phyloP scores from a whole-genome alignment of 2,329 filamentous ascomycete genomes.

The Fusarium cyanostomum region DNA sequence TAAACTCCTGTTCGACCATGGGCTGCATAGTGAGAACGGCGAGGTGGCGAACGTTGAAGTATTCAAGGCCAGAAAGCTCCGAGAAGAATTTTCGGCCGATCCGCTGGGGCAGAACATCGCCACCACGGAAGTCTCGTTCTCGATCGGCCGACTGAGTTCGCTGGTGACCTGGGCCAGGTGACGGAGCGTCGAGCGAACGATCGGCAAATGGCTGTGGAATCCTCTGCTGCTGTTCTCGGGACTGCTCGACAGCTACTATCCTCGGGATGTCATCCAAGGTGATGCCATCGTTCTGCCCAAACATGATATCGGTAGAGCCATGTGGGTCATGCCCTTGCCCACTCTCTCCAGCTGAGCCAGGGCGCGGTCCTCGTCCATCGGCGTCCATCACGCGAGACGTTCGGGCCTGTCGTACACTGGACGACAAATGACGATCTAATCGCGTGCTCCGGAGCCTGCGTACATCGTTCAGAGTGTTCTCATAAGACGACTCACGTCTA shows the following conservation, averaged over 20 bases:
- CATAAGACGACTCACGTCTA: slow-evolving; percentile 78
- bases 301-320: slow-evolving; percentile 79
- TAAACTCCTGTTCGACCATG: slow-evolving; percentile 87
- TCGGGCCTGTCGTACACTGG: slow-evolving; percentile 88
- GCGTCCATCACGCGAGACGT: slow-evolving; percentile 89
- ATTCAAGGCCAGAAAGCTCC: slow-evolving; percentile 92
- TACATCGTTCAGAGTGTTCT: slow-evolving; percentile 96
- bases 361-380: slow-evolving; percentile 69
- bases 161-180: slow-evolving; percentile 72
- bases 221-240: slow-evolving; percentile 86
- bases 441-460: slow-evolving; percentile 90
- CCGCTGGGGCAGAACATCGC: slow-evolving; percentile 63
- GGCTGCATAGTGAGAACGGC: slow-evolving; percentile 96
- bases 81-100: slow-evolving; percentile 88
- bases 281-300: slow-evolving; percentile 89
- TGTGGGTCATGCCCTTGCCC: slow-evolving; percentile 45
- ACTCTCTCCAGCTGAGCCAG: slow-evolving; percentile 75
- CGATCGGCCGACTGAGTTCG: slow-evolving; percentile 66
- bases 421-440: slow-evolving; percentile 92
- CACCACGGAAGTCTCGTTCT: slow-evolving; percentile 60
- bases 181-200: slow-evolving; percentile 52
- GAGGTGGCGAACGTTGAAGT: slow-evolving; percentile 95
- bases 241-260: slow-evolving; percentile 95
- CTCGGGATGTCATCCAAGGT: slow-evolving; percentile 96
- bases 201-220: slow-evolving; percentile 32